Base-by-base conservation (phyloP, 1,284 basidiomycete genomes). In the Trametes polyzona region DNA sequence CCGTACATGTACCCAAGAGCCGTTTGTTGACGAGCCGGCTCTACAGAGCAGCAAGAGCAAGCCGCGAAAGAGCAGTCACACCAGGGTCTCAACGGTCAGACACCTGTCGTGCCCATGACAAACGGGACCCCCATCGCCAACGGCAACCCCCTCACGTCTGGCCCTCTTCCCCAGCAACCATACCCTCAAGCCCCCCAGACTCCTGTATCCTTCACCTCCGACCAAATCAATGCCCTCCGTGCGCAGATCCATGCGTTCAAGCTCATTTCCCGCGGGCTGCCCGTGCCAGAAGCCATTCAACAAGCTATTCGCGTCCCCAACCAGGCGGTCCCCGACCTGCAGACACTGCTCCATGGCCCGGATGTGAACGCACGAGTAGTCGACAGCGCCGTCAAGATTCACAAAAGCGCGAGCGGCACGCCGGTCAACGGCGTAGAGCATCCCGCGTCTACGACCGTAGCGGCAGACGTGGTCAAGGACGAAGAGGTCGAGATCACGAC, bases 181-280 rank as follows among this genome's bases (percentile, higher is more conserved):
- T 71, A 61, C 63, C 77, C 65, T 37, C 66, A 52, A 24, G 71
- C 72, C 14, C 82, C 67, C 70, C 82, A 69, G 42, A 85, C 85
- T 0, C 87, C 89, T 26, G 82, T 90, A n/a, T 87, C 88, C 4
- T 93, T 98, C 73, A 91, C 91, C 2, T 78, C 77, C 1, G 90
- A 92, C 52, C 96, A 98, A 70, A 89, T 97, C 52, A 83, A 83
- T 40, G 87, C 92, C 24, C 84, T 98, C 36, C 86, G 92, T 51
- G 86, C 90, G 0, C 96, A 99, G 71, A 93, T 98, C 42, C 83
- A 89, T 56, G 93, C 96, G 0, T 97, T 91, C 79, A 94, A 94
- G 70, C 84, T 90, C 58, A 83, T 98, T 59, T 81, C 82, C 19
- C 86, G 88, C 24, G 93, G 93, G 47, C 73, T 89, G 33, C 88